Conservation (phyloP, 306 rosid species). For the Prunus salicina region DNA sequence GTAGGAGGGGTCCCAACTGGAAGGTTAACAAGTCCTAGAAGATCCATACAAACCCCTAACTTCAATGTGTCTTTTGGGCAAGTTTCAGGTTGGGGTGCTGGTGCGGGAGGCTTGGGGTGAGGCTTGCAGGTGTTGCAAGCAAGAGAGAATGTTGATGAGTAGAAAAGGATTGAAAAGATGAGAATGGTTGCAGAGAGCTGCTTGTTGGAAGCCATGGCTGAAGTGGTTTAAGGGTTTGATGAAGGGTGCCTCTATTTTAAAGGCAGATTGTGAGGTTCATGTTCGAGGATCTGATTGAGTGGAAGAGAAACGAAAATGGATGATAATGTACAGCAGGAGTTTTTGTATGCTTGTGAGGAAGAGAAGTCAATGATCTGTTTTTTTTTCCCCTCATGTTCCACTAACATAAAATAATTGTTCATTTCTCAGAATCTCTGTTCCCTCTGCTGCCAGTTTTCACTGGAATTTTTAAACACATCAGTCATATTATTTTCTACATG, state of each 20-base stretch:
- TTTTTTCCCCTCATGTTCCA: background rate
- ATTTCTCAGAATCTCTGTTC: background rate
- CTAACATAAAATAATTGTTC: background rate
- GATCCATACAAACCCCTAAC: constrained; percentile 55
- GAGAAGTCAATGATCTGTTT: background rate
- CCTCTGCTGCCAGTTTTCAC: background rate
- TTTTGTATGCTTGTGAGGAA: constrained; percentile 38
- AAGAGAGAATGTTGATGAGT: constrained; percentile 35
- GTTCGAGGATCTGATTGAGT: constrained; percentile 37
- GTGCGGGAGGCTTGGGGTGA: constrained; percentile 1
- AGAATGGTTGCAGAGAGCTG: constrained; percentile 38
- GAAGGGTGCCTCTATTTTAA: constrained; percentile 27
- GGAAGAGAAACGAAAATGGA: constrained; percentile 38
- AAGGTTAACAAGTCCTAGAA: constrained; percentile 51
- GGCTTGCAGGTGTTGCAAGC: constrained; percentile 37
- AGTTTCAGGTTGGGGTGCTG: background rate
- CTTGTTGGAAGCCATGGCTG: constrained; percentile 39
- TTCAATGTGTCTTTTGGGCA: constrained; percentile 72
- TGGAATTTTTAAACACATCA: no score
- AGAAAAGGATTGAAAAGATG: constrained; percentile 45
- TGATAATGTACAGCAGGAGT: constrained; percentile 44
- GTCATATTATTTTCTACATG: background rate
- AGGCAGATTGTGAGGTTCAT: constrained; percentile 39
- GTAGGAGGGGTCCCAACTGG: constrained; percentile 51
- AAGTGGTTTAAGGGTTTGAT: background rate